Conservation (phyloP, 768 basidiomycete species). For the Auriscalpium vulgare region DNA sequence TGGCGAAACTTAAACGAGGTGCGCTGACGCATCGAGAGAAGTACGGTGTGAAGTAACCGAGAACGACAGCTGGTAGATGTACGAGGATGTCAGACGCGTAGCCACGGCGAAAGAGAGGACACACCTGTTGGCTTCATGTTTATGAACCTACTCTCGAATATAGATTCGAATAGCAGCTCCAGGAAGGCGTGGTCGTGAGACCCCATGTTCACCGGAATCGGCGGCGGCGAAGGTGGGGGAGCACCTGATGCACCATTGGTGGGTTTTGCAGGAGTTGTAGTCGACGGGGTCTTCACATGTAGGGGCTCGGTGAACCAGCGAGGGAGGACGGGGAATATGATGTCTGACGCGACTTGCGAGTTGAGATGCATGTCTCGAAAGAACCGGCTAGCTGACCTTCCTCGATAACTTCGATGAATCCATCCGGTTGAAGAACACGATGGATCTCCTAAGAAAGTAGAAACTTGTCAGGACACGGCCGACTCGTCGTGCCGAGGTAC, state of each 20-base stretch:
- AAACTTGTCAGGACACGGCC: neutral
- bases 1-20: slow-evolving; percentile 11
- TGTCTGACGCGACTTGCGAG: slow-evolving; percentile 35
- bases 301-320: slow-evolving; percentile 72
- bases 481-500: neutral
- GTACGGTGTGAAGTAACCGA: slow-evolving; percentile 15
- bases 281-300: slow-evolving; percentile 26
- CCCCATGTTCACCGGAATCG: slow-evolving; percentile 3
- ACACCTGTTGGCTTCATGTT: slow-evolving; percentile 17
- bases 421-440: slow-evolving; percentile 61
- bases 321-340: slow-evolving; percentile 68
- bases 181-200: slow-evolving; percentile 13
- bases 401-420: slow-evolving; percentile 64
- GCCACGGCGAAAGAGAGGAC: neutral
- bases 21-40: slow-evolving; percentile 16
- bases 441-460: slow-evolving; percentile 49
- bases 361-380: neutral
- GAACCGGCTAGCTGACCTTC: slow-evolving; percentile 41
- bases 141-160: slow-evolving; percentile 17
- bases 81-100: neutral
- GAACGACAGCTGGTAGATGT: slow-evolving; percentile 9
- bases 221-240: slow-evolving; percentile 1
- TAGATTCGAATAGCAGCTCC: slow-evolving; percentile 15
- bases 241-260: neutral
- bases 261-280: neutral